Percentiles rank a stretch among this genome's conserved stretches.
These are phyloP conservation scores for Solanum clarkiae DNA, from an alignment of 257 asterid genomes.

Conservation along the genomic window DNA sequence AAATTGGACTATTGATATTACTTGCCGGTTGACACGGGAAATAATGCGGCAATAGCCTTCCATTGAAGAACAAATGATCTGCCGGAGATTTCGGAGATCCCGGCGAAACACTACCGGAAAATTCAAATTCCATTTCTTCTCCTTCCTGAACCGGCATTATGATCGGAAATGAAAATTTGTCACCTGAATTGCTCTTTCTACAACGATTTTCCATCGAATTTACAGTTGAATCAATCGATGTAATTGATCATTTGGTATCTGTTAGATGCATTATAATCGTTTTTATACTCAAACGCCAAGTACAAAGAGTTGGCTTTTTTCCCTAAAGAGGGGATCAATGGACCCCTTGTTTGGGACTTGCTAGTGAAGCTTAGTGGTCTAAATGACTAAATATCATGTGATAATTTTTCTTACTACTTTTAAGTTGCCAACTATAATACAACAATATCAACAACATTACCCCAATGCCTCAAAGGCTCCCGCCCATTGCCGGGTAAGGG, in stretches of 20 bases:
- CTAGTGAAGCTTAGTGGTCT: conserved; percentile 18
- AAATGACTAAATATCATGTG: conserved; percentile 8
- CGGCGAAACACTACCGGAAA: conserved; percentile 18
- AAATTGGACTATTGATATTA: neutral
- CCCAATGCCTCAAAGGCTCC: too few species aligned
- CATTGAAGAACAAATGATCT: conserved; percentile 63
- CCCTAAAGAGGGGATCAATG: conserved; percentile 24
- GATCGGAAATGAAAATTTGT: conserved; percentile 42
- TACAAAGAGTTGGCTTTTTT: conserved; percentile 19
- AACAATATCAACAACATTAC: too few species aligned
- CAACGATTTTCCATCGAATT: conserved; percentile 30
- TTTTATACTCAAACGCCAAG: conserved; percentile 7
- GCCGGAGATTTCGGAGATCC: conserved; percentile 60
- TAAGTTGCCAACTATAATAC: conserved; percentile 8
- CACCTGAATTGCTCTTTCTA: conserved; percentile 19
- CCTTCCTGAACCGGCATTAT: conserved; percentile 2
- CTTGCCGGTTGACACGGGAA: conserved; percentile 27
- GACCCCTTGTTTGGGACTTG: conserved; percentile 33
- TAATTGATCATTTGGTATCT: neutral
- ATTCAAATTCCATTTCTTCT: conserved; percentile 27
- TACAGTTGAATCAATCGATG: neutral
- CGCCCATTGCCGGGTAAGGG: too few species aligned
- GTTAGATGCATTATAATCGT: neutral
- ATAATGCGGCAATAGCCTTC: conserved; percentile 59
- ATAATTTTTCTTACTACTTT: neutral